phyloP scores from a whole-genome alignment of 1,284 basidiomycete species.

The Cryptococcus depauperatus region DNA sequence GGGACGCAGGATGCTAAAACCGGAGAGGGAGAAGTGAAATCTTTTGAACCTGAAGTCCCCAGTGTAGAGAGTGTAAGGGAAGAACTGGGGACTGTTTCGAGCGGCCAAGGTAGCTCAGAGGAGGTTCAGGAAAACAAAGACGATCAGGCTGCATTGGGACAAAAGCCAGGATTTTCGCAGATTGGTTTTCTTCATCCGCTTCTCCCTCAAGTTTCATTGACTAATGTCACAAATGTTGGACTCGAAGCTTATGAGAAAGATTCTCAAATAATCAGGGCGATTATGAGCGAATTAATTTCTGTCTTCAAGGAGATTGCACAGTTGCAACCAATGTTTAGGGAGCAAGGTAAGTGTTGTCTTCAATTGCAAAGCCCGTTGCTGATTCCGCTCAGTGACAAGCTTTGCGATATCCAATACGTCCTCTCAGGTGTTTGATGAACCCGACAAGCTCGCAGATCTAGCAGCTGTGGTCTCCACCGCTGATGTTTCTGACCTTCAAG shows the following conservation, averaged over 20 bases:
- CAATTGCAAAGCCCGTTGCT: background rate
- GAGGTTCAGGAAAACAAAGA: slow-evolving; percentile 18
- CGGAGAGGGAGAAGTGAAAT: slow-evolving; percentile 48
- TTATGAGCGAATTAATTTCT: slow-evolving; percentile 93
- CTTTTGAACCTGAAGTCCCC: slow-evolving; percentile 48
- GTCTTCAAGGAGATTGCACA: slow-evolving; percentile 99
- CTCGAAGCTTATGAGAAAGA: slow-evolving; percentile 84
- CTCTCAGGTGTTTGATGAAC: slow-evolving; percentile 97
- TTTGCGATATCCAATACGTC: slow-evolving; percentile 93
- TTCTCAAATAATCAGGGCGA: slow-evolving; percentile 86
- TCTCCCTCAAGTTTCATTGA: slow-evolving; percentile 77
- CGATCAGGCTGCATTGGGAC: slow-evolving; percentile 26
- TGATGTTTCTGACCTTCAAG: slow-evolving; percentile 84
- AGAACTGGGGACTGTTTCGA: slow-evolving; percentile 26
- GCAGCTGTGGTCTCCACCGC: slow-evolving; percentile 92
- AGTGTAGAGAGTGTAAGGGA: slow-evolving; percentile 50
- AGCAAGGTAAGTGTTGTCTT: slow-evolving; percentile 57
- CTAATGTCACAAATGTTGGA: slow-evolving; percentile 75
- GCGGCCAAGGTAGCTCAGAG: slow-evolving; percentile 42
- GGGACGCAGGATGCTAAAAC: slow-evolving; percentile 22
- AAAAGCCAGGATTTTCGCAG: slow-evolving; percentile 18
- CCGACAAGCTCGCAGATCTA: slow-evolving; percentile 96
- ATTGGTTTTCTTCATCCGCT: slow-evolving; percentile 69
- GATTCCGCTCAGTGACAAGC: slow-evolving; percentile 44
- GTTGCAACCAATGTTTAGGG: slow-evolving; percentile 93